These are phyloP conservation scores for Hysterangium stoloniferum DNA, from an alignment of 768 basidiomycete species.

Conservation along the genomic window DNA sequence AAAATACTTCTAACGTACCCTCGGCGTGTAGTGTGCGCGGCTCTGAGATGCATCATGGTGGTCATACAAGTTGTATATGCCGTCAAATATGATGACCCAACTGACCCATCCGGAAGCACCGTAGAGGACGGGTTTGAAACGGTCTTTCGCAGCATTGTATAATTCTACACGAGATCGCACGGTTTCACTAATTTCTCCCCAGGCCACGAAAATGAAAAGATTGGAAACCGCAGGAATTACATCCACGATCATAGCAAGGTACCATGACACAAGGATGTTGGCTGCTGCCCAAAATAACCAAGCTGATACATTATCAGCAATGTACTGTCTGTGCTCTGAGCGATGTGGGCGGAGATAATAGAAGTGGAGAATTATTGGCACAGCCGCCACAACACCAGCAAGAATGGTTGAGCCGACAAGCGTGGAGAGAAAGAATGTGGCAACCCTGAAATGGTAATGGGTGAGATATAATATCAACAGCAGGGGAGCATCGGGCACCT, in stretches of 20 bases:
- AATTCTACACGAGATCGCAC: constrained; percentile 61
- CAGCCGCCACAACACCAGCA: constrained; percentile 51
- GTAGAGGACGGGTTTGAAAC: constrained; percentile 64
- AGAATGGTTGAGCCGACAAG: constrained; percentile 65
- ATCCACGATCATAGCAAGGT: constrained; percentile 64
- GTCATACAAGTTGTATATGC: constrained; percentile 55
- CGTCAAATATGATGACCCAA: constrained; percentile 67
- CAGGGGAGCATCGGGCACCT: constrained; percentile 32
- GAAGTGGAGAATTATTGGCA: constrained; percentile 58
- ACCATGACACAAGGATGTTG: constrained; percentile 74
- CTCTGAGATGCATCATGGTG: constrained; percentile 31
- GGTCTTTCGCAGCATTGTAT: constrained; percentile 63
- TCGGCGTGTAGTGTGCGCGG: constrained; percentile 51
- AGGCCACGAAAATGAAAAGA: constrained; percentile 46
- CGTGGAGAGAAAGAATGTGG: constrained; percentile 60
- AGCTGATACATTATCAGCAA: constrained; percentile 60
- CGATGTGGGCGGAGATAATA: constrained; percentile 61
- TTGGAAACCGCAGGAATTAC: constrained; percentile 50
- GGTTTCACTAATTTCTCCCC: constrained; percentile 70
- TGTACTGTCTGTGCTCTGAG: constrained; percentile 39
- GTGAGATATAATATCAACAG: not conserved
- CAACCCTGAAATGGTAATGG: constrained; percentile 33
- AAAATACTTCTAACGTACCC: constrained; percentile 34
- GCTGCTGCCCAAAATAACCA: constrained; percentile 82
- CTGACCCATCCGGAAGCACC: constrained; percentile 62